Evolutionary conservation across 2,329 filamentous ascomycete genomes (phyloP), one percentile per base, ranked within the genome.

Genomic region (Exophiala bonariae): DNA sequence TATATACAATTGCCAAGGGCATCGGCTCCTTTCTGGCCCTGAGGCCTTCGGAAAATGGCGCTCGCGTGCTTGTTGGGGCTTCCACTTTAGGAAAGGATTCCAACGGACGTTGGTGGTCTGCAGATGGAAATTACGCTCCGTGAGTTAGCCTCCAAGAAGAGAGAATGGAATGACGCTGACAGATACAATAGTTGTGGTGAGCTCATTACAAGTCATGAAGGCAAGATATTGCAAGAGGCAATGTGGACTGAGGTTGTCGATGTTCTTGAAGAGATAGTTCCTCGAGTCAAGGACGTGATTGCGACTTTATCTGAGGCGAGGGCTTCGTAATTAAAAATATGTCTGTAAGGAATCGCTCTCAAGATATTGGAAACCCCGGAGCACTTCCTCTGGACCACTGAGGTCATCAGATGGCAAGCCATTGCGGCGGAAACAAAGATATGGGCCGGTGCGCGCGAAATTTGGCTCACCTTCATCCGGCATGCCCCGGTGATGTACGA

Each of bases 51-150:
- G 72, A 74, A 46, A 63, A 72, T 40, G 71, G 72, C 1, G 69
- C 67, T 45, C 62, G 72, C 22, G 66, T 68, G 3, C 57, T 75
- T 11, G 70, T 74, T 13, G 67, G 67, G 40, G 72, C 66, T 1
- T 69, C 67, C 4, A 58, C 66, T 16, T 63, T 72, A 30, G 71
- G 70, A 0, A 50, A 59, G 4, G 70, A 74, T 36, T 66, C 66
- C 10, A 65, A 73, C 41, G 71, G 72, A 2, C 64, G 61, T 49
- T 70, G 65, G 48, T 74, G 69, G 71, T 63, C 62, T 22, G 65
- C 67, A 49, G 68, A 71, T 36, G 19, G 37, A 9, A 32, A 43
- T 19, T 47, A 37, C 39, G 26, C 22, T n/a, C n/a, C n/a, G 44
- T 51, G 43, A 38, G 41, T 31, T 44, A 17, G 10, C n/a, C 16